Percentiles rank a stretch among this genome's conserved stretches.
These are phyloP conservation scores for Perkinsus olseni DNA, from an alignment of 169 alveolate genomes.

Conservation along the genomic window DNA sequence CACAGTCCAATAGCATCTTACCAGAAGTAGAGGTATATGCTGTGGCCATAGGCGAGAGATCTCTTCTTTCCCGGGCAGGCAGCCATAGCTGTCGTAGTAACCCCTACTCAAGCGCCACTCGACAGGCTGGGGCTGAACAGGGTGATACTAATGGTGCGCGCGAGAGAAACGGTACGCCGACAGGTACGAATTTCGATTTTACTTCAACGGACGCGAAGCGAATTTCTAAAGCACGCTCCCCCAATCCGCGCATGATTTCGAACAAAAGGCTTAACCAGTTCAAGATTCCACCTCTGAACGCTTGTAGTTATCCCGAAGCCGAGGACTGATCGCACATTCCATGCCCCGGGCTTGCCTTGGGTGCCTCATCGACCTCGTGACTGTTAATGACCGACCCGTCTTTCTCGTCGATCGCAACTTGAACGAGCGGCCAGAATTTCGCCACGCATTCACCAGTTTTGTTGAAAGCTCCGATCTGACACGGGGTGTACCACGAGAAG, in stretches of 20 bases:
- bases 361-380: background rate
- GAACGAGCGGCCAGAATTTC: background rate
- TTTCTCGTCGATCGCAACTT: background rate
- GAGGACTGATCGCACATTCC: background rate
- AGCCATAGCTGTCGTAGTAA: background rate
- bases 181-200: no score
- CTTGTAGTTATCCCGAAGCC: no score
- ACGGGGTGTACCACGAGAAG: background rate
- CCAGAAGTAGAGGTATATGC: background rate
- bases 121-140: background rate
- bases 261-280: no score
- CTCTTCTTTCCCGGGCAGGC: background rate
- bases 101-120: background rate
- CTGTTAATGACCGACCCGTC: background rate
- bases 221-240: no score
- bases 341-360: background rate
- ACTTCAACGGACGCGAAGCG: no score
- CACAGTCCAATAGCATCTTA: no score
- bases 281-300: no score
- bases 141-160: no score
- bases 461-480: background rate
- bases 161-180: no score
- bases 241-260: no score
- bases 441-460: background rate
- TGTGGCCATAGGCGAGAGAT: background rate